Base-by-base conservation (phyloP, 805 yeast genomes). In the Starmera quercuum region DNA sequence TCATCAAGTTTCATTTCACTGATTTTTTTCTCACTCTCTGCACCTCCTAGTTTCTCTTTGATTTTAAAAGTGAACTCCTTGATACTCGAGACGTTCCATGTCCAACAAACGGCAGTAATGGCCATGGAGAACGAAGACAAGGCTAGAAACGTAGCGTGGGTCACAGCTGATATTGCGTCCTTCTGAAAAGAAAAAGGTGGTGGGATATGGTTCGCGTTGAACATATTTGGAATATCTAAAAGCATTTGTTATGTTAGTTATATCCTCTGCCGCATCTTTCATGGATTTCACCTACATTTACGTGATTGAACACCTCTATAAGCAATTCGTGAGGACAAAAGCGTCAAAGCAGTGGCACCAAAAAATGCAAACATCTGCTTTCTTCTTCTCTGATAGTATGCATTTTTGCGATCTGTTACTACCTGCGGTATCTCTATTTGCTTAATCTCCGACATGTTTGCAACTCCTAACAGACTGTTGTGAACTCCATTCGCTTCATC, bases 161-260 rank as follows among this genome's bases (percentile, higher is more conserved):
- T 75, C 3, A 88, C 85, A 0, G 96, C 96, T 26, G 78, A 75
- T 22, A 85, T 73, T 2, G 95, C 95, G 54, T 87, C 95, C 35
- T 75, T 73, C 40, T 83, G 76, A 52, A 83, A 78, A 20, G 83
- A 79, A 49, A 79, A 82, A n/a, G 76, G 66, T 5, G 95, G 95
- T 2, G 94, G 94, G 37, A 75, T 71, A 48, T 86, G 90, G 57
- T 87, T 87, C 10, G 88, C 85, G 47, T 84, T 87, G 58, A 83
- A 88, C 47, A 78, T 66, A 28, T 69, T 70, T 7, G 96, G 96
- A 6, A 75, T 58, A 46, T 75, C n/a, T n/a, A n/a, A 13, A 7
- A 22, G 18, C 9, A 19, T 21, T 12, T 14, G 26, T 20, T 23
- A 12, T 19, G 47, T 42, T 39, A 41, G 46, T 42, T n/a, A n/a